Evolutionary conservation across 2,329 filamentous ascomycete species (phyloP).

Genomic region (Ramularia endophylla): DNA sequence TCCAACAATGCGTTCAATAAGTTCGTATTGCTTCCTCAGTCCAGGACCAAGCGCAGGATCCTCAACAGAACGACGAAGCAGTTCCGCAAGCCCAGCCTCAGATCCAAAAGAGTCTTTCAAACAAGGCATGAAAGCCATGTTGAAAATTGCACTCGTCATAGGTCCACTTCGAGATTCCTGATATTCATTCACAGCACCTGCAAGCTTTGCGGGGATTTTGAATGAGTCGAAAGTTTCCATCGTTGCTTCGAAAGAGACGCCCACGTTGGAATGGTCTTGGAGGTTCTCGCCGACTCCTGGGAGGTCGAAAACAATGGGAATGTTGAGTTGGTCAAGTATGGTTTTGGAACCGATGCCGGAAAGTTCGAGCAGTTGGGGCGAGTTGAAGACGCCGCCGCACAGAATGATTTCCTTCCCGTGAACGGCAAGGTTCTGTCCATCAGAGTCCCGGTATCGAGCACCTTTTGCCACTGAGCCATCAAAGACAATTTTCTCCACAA

Average conservation of each 20-base stretch:
- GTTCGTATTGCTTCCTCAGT: no score
- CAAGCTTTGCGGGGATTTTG: slow-evolving; percentile 13
- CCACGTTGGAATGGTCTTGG: slow-evolving; percentile 15
- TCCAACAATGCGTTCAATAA: slow-evolving; percentile 13
- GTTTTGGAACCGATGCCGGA: slow-evolving; percentile 49
- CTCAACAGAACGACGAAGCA: no score
- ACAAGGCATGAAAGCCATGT: no score
- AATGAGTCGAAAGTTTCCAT: no score
- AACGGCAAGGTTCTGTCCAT: slow-evolving; percentile 17
- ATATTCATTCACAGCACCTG: slow-evolving; percentile 10
- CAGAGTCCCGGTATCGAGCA: slow-evolving; percentile 36
- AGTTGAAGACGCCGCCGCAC: slow-evolving; percentile 51
- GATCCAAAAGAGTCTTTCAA: no score
- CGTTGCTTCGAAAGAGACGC: slow-evolving; percentile 18
- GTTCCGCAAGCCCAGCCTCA: no score
- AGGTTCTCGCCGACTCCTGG: slow-evolving; percentile 10
- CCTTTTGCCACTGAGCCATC: slow-evolving; percentile 22
- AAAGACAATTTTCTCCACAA: slow-evolving; percentile 43
- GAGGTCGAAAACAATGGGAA: slow-evolving; percentile 20
- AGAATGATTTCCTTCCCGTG: slow-evolving; percentile 43
- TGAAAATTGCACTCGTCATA: no score
- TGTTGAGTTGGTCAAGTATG: slow-evolving; percentile 15
- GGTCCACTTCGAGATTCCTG: slow-evolving; percentile 15
- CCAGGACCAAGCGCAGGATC: no score
- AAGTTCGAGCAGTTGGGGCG: slow-evolving; percentile 54